phyloP scores from a whole-genome alignment of 441 rosid genomes.

The Euphorbia corollata region DNA sequence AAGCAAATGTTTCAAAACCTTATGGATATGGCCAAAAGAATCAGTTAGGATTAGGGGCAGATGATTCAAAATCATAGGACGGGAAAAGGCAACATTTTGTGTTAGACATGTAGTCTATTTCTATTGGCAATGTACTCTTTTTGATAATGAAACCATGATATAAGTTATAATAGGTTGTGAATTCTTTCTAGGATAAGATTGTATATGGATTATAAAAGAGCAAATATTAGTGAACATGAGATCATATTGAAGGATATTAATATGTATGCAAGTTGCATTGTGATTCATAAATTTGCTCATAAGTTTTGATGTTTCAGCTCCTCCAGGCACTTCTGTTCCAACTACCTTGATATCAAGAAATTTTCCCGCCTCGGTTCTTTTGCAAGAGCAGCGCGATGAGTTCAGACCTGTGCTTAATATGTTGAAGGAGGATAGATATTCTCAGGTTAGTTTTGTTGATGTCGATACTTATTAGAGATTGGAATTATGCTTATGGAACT shows the following conservation, averaged over 20 bases:
- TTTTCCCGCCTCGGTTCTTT: constrained; percentile 62
- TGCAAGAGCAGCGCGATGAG: constrained; percentile 73
- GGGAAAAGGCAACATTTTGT: too few relatives aligned
- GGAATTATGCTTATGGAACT: neutral
- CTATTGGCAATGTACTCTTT: neutral
- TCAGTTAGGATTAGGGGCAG: too few relatives aligned
- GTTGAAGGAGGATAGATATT: constrained; percentile 44
- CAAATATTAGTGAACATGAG: too few relatives aligned
- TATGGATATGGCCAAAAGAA: too few relatives aligned
- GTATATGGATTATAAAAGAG: neutral
- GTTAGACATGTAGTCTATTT: too few relatives aligned
- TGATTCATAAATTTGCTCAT: constrained; percentile 12
- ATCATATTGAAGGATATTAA: too few relatives aligned
- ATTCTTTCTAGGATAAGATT: neutral
- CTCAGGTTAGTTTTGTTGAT: constrained; percentile 40
- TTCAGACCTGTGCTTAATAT: constrained; percentile 35
- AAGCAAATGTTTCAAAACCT: too few relatives aligned
- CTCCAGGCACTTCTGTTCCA: constrained; percentile 43
- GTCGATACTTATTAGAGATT: neutral
- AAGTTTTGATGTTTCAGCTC: constrained; percentile 42
- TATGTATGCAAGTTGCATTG: neutral
- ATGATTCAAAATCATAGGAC: too few relatives aligned
- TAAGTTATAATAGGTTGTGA: neutral
- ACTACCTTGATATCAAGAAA: constrained; percentile 44
- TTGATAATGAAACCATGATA: neutral